Percentiles rank a stretch among this genome's conserved stretches.
Conservation (phyloP, 495 filamentous ascomycete species). For the Lasiosphaeria hispida region DNA sequence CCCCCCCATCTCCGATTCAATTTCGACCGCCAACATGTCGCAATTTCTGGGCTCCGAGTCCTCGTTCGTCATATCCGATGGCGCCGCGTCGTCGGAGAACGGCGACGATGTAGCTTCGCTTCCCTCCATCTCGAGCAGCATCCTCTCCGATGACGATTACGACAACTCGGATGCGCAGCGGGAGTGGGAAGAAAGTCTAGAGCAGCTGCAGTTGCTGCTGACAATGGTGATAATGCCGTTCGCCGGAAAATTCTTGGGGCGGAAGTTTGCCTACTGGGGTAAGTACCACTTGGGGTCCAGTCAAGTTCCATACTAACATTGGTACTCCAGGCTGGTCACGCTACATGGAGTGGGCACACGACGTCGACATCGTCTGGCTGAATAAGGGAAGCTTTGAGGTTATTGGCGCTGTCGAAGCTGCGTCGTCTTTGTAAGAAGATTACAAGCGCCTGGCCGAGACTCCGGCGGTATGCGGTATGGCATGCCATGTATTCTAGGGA, state of each 20-base stretch:
- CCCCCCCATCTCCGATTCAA: conserved; percentile 4
- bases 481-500: too few species aligned
- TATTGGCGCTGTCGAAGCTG: conserved; percentile 66
- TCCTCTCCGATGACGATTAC: conserved; percentile 56
- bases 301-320: conserved; percentile 16
- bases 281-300: conserved; percentile 30
- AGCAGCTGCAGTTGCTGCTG: conserved; percentile 87
- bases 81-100: conserved; percentile 42
- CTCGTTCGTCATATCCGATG: conserved; percentile 40
- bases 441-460: neutral
- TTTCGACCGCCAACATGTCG: conserved; percentile 16
- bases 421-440: conserved; percentile 60
- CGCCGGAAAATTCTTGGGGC: conserved; percentile 86
- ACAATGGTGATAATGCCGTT: conserved; percentile 94
- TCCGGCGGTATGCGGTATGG: neutral
- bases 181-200: conserved; percentile 89
- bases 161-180: conserved; percentile 76
- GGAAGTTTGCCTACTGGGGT: conserved; percentile 97
- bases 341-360: conserved; percentile 59
- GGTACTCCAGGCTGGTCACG: conserved; percentile 48
- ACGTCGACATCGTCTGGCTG: conserved; percentile 51
- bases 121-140: conserved; percentile 65
- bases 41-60: conserved; percentile 44
- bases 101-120: conserved; percentile 73
- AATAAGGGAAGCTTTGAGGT: conserved; percentile 58